Base-by-base conservation (phyloP, 495 filamentous ascomycete species). In the Penicillium dipodomyicola region DNA sequence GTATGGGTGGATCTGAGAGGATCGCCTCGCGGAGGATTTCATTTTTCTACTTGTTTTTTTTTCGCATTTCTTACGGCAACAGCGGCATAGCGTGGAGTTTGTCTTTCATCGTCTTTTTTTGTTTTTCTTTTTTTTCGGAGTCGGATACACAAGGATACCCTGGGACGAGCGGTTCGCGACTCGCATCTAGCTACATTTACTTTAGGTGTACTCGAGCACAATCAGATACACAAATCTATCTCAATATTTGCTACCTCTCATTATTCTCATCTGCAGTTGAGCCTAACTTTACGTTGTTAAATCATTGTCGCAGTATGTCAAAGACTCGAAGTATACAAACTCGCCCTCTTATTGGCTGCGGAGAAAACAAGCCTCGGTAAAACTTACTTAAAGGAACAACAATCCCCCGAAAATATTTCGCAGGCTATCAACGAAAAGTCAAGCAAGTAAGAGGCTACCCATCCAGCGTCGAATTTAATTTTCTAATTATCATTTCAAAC, bases 21-120 rank as follows among this genome's bases (percentile, higher is more conserved):
- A 30, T 57, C 30, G 37, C 54, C 49, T 33, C 5, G 45, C n/a
- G 12, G 25, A 20, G 25, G 27, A 42, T 23, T 42, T 42, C 23
- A 19, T 12, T 45, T 40, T 50, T 33, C 11, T 22, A 29, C 48
- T 65, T 57, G 37, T 49, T 35, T 62, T 56, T 33, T 42, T 58
- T 58, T 49, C 46, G 50, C 45, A 19, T 56, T 57, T 60, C 41
- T 44, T 59, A 40, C 33, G 11, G 37, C 29, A 44, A 37, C 35
- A 65, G 67, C 67, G 60, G 68, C 73, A 76, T 76, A 72, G 72
- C 72, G 52, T 67, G 72, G 72, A 63, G 70, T 73, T 71, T 10
- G 52, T 48, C 51, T 47, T 54, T 54, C 60, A 43, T 33, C 60
- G 39, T 33, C 55, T 59, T 60, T 33, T 39, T 50, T 56, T 60